phyloP scores from a whole-genome alignment of 176 grass and related monocot genomes.

The Zea luxurians region DNA sequence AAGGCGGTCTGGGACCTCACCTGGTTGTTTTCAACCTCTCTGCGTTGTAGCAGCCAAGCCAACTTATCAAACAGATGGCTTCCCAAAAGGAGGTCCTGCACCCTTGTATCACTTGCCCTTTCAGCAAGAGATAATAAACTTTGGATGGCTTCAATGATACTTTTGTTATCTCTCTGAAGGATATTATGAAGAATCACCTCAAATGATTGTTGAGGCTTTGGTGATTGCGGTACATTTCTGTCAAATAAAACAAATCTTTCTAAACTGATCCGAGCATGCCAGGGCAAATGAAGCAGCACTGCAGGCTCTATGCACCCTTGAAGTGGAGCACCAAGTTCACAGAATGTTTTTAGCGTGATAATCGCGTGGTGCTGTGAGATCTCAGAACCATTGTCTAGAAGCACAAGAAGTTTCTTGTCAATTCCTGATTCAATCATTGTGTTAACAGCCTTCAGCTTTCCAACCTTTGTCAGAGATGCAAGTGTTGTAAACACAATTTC shows the following conservation, averaged over 20 bases:
- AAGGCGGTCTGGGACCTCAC: constrained; percentile 57
- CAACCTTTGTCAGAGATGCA: constrained; percentile 53
- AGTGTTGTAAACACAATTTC: constrained; percentile 65
- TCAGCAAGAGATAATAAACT: constrained; percentile 66
- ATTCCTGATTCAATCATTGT: constrained; percentile 63
- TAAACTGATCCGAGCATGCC: constrained; percentile 68
- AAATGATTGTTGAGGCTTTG: constrained; percentile 55
- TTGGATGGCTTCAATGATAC: constrained; percentile 63
- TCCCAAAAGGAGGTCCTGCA: constrained; percentile 65
- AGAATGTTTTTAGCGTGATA: constrained; percentile 61
- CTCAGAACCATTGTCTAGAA: constrained; percentile 62
- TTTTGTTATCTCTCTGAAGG: constrained; percentile 57
- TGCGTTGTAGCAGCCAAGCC: constrained; percentile 48
- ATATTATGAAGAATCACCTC: constrained; percentile 57
- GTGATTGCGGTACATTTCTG: constrained; percentile 40
- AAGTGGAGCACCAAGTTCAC: constrained; percentile 61
- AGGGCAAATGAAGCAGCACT: constrained; percentile 65
- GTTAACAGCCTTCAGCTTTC: constrained; percentile 63
- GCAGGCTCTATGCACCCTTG: constrained; percentile 58
- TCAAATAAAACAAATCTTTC: constrained; percentile 72
- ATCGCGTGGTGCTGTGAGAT: constrained; percentile 68
- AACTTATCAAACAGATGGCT: constrained; percentile 59
- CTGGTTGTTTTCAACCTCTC: constrained; percentile 48
- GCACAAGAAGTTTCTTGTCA: constrained; percentile 73
- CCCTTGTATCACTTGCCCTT: constrained; percentile 61